Evolutionary conservation across 345 rosid genomes (phyloP), one percentile per base, ranked within the genome.

Genomic region (Heritiera littoralis): DNA sequence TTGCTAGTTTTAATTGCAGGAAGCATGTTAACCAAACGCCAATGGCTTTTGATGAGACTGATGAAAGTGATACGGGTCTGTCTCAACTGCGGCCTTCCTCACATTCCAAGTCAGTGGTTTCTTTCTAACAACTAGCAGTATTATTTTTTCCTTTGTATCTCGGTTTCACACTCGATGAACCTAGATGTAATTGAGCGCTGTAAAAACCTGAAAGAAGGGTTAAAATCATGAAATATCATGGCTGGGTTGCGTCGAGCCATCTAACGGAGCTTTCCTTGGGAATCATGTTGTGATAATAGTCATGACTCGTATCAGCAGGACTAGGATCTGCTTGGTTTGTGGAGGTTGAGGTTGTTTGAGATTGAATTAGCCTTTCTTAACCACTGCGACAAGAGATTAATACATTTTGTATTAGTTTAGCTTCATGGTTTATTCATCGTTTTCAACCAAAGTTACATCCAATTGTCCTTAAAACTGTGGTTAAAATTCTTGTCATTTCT

Each of bases 81-180:
- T 87, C 95, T 69, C 88, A 80, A 63, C 60, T 86, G 81, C 88
- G 70, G 64, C 80, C 86, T 81, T 81, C 95, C 28, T 65, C 89
- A 14, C 87, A 86, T 56, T 84, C 89, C 60, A 86, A 86, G 77
- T 86, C 97, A 7, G 90, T 91, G 45, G 90, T 89, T 80, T 92
- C 94, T 20, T 91, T 81, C 77, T 90, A 82, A 88, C 3, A 23
- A 68, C 40, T 76, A 81, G 45, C 67, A 28, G 18, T 43, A 46
- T 23, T 38, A 14, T 40, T 60, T 20, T 54, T 5, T n/a, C 56
- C 38, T 6, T 69, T 58, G 49, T 40, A 45, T 68, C 46, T 60
- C 20, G 54, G 28, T 68, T 56, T 28, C 60, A 10, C 41, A 68
- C 70, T 66, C 72, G 85, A 67, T 23, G 55, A 45, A 41, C 20